phyloP scores from a whole-genome alignment of 371 early-diverging fungal genomes.

The Saksenaea oblongispora region DNA sequence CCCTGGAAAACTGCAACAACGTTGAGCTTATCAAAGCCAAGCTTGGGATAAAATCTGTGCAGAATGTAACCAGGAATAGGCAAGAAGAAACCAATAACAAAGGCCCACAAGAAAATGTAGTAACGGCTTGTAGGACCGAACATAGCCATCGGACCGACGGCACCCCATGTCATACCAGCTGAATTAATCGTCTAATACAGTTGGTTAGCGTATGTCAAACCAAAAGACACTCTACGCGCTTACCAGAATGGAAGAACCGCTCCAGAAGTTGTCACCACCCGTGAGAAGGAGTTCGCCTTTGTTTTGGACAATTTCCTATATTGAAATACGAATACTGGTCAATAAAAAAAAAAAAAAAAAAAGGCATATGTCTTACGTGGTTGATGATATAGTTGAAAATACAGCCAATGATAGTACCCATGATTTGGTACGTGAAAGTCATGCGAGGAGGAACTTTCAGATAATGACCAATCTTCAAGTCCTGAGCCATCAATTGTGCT shows the following conservation, averaged over 20 bases:
- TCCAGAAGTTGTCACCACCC: constrained; percentile 53
- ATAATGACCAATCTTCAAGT: constrained; percentile 76
- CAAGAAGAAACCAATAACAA: constrained; percentile 47
- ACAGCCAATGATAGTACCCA: constrained; percentile 61
- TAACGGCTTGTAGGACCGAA: constrained; percentile 48
- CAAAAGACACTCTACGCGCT: background rate
- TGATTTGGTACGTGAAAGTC: constrained; percentile 60
- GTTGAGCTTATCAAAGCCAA: constrained; percentile 40
- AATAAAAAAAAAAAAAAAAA: background rate
- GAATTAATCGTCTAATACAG: constrained; percentile 42
- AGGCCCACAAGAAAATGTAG: constrained; percentile 41
- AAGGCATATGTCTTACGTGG: constrained; percentile 12
- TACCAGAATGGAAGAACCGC: constrained; percentile 44
- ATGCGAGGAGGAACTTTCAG: constrained; percentile 74
- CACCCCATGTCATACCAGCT: constrained; percentile 67
- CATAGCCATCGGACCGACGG: constrained; percentile 54
- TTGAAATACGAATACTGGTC: background rate
- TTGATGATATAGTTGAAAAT: constrained; percentile 57
- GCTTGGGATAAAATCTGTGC: constrained; percentile 41
- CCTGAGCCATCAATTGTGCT: constrained; percentile 53
- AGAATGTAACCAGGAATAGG: constrained; percentile 51
- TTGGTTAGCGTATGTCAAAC: background rate
- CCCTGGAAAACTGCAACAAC: constrained; percentile 51
- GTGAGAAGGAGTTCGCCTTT: constrained; percentile 44
- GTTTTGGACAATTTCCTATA: constrained; percentile 38